phyloP scores from a whole-genome alignment of 2,329 filamentous ascomycete species.

The Phialemoniopsis sp. region DNA sequence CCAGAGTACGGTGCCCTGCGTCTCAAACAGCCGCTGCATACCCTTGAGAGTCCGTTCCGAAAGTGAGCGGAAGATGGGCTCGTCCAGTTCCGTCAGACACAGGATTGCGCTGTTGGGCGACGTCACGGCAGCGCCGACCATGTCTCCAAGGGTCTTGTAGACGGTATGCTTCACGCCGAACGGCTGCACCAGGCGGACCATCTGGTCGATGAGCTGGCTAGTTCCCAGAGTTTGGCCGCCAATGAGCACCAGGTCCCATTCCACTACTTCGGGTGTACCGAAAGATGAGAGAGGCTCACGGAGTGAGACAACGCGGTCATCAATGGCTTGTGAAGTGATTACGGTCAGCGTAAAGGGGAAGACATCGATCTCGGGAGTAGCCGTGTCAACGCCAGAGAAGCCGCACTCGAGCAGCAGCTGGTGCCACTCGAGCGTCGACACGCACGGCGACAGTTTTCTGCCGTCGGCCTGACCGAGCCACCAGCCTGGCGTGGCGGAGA shows the following conservation, averaged over 20 bases:
- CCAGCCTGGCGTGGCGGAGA: slow-evolving; percentile 14
- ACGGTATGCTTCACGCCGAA: background rate
- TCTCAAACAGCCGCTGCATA: slow-evolving; percentile 3
- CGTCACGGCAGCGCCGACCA: background rate
- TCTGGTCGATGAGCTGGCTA: slow-evolving; percentile 1
- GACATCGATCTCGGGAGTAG: slow-evolving; percentile 5
- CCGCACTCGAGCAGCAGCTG: slow-evolving; percentile 11
- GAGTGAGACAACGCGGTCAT: slow-evolving; percentile 12
- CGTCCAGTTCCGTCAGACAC: slow-evolving; percentile 5
- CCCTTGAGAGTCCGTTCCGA: slow-evolving; percentile 3
- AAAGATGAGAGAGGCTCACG: slow-evolving; percentile 9
- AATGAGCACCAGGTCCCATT: slow-evolving; percentile 10
- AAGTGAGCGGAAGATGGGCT: slow-evolving; percentile 1
- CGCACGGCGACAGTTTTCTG: slow-evolving; percentile 3
- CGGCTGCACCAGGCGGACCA: slow-evolving; percentile 5
- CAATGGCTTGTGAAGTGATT: slow-evolving; percentile 16
- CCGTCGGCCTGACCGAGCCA: slow-evolving; percentile 14
- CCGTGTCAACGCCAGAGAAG: slow-evolving; percentile 17
- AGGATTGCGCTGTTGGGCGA: slow-evolving; percentile 1
- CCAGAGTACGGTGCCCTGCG: slow-evolving; percentile 6
- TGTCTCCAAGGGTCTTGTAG: background rate
- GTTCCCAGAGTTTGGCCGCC: slow-evolving; percentile 8
- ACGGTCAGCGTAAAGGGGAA: slow-evolving; percentile 5
- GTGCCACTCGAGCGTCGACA: slow-evolving; percentile 13
- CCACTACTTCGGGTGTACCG: background rate